Base-by-base conservation (phyloP, 768 basidiomycete species). In the Pulveroboletus sp. region DNA sequence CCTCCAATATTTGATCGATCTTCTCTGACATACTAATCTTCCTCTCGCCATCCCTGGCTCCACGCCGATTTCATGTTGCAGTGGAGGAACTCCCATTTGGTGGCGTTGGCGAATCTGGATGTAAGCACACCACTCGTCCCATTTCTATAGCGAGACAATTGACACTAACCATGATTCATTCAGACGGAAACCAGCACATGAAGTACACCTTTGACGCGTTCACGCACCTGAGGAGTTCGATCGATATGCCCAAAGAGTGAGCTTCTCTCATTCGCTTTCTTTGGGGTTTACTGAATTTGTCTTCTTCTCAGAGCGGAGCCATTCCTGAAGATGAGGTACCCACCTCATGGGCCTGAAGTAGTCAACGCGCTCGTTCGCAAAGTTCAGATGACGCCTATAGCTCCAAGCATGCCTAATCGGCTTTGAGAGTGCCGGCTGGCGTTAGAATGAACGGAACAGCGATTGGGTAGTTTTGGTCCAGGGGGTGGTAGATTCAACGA, bases 91-190 rank as follows among this genome's bases (percentile, higher is more conserved):
- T 81, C 41, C 81, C 79, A 1, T 77, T 82, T 56, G 71, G 73
- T 12, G 79, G 81, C 2, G 70, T 79, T 3, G 83, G 85, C 24
- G 78, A 79, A 58, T 85, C 83, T 2, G 85, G 85, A 46, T 76
- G 85, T 85, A 62, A 54, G 81, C 68, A 9, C 8, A 32, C 36
- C 40, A 44, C 14, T 6, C 6, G 31, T 7, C 31, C 38, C 9
- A n/a, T 20, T 17, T n/a, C 7, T 35, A n/a, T 14, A 17, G 12
- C 26, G 26, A 12, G 32, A 45, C 32, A 20, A 26, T 49, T 12
- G 43, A 27, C 27, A 22, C 50, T 49, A 19, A 56, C 47, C 1
- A 6, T 26, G 20, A 34, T 19, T 6, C 23, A 83, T n/a, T n/a
- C n/a, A n/a, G 83, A 83, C 47, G 85, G 85, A 11, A 63, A 69